phyloP scores from a whole-genome alignment of 1,139 yeast species.

The Eremothecium cymbalariae region DNA sequence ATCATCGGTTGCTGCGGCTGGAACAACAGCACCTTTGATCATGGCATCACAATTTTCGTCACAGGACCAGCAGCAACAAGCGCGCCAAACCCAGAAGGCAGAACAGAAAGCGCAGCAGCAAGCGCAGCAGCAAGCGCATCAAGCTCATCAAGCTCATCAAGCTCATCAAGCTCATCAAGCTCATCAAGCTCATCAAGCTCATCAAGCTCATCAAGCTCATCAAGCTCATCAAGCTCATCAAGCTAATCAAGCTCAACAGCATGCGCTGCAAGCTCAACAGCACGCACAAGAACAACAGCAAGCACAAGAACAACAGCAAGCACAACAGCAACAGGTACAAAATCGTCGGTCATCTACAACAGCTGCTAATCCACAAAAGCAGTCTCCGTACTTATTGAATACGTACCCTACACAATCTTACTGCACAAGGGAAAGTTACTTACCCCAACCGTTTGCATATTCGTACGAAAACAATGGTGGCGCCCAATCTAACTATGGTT shows the following conservation, averaged over 20 bases:
- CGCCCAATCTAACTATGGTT: conserved; percentile 2
- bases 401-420: conserved; percentile 7
- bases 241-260: no score
- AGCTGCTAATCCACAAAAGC: conserved; percentile 9
- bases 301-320: background rate
- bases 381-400: conserved; percentile 10
- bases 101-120: no score
- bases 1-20: conserved; percentile 9
- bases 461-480: conserved; percentile 1
- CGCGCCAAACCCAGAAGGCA: conserved; percentile 9
- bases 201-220: no score
- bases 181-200: no score
- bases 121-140: conserved; percentile 7
- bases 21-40: conserved; percentile 12
- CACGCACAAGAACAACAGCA: conserved; percentile 3
- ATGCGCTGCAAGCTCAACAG: conserved; percentile 8
- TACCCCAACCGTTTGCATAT: conserved; percentile 3
- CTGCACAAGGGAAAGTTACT: background rate
- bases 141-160: background rate
- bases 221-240: no score
- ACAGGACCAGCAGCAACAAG: conserved; percentile 10
- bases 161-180: conserved; percentile 38
- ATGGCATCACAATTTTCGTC: conserved; percentile 10
- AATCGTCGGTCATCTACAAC: conserved; percentile 29
- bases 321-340: conserved; percentile 57